Conservation (phyloP, 345 rosid genomes). For the Moringa oleifera region DNA sequence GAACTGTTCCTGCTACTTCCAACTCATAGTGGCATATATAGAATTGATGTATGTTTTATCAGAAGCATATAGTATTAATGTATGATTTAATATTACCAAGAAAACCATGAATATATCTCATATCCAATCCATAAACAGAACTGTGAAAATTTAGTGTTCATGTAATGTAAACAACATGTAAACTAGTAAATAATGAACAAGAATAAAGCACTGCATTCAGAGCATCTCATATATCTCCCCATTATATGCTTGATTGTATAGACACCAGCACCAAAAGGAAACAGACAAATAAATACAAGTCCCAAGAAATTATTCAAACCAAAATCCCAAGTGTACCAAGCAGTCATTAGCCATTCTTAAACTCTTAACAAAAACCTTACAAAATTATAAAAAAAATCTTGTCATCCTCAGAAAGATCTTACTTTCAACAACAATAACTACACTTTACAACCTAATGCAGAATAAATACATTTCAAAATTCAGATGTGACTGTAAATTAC, state of each 20-base stretch:
- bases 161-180: not conserved
- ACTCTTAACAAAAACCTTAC: constrained; percentile 8
- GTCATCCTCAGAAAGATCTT: constrained; percentile 17
- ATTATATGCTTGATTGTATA: too few species aligned
- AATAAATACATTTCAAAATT: constrained; percentile 17
- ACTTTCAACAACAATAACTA: constrained; percentile 21
- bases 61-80: too few species aligned
- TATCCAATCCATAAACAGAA: constrained; percentile 4
- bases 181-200: not conserved
- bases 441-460: constrained; percentile 26
- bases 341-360: constrained; percentile 21
- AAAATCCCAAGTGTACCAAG: constrained; percentile 19
- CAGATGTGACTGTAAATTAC: constrained; percentile 16
- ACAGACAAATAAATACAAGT: constrained; percentile 11
- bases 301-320: constrained; percentile 10
- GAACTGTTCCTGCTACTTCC: not conserved
- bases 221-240: too few species aligned
- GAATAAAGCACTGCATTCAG: not conserved
- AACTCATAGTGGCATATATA: not conserved
- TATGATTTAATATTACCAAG: too few species aligned
- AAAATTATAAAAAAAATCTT: constrained; percentile 12
- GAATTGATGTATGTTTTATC: too few species aligned
- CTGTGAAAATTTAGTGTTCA: not conserved
- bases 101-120: not conserved
- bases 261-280: not conserved